Base-by-base conservation (phyloP, 2,329 filamentous ascomycete species). In the Graphiopsis chlorocephala region DNA sequence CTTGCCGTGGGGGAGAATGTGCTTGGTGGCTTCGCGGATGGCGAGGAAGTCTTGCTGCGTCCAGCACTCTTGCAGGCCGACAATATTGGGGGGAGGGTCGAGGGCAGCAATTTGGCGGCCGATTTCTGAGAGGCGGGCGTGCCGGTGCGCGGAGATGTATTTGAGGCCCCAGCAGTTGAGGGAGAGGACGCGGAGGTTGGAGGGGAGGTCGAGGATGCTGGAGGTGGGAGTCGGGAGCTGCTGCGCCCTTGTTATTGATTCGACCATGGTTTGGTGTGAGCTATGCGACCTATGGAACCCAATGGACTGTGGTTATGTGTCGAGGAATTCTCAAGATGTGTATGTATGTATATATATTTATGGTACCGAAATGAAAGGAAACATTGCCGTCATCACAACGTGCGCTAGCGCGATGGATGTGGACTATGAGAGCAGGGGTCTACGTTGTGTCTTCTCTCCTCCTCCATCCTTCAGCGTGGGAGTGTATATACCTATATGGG, bases 111-210 rank as follows among this genome's bases (percentile, higher is more conserved):
- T 85, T 68, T 90, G 90, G 68, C 85, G 88, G 62, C 92, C 94
- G 73, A 98, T 97, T 76, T 96, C 91, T 31, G 84, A 79, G 59
- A 98, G 85, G 50, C 95, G 91, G 72, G 90, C 89, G 69, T 85
- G 82, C 70, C 93, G 91, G 70, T 91, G 86, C 69, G 89, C 88
- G 60, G 93, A 89, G 73, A 98, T 84, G 80, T 88, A 92, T 74
- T 96, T 94, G 67, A 98, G 87, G 60, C 95, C 95, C 94, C 95
- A 98, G 86, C 93, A 97, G 79, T 99, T 99, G 76, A 97, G 86
- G 4, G 92, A 95, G 69, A 97, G 81, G 70, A 98, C 84, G 73
- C 90, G 89, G 75, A 98, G 84, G 33, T 80, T 80, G 20, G 84
- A 23, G 31, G 60, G 60, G 14, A 62, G 60, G 60, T 62, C 60